Evolutionary conservation across 2,329 filamentous ascomycete genomes (phyloP), one percentile per base, ranked within the genome.

Genomic region (Aschersonia sp.): DNA sequence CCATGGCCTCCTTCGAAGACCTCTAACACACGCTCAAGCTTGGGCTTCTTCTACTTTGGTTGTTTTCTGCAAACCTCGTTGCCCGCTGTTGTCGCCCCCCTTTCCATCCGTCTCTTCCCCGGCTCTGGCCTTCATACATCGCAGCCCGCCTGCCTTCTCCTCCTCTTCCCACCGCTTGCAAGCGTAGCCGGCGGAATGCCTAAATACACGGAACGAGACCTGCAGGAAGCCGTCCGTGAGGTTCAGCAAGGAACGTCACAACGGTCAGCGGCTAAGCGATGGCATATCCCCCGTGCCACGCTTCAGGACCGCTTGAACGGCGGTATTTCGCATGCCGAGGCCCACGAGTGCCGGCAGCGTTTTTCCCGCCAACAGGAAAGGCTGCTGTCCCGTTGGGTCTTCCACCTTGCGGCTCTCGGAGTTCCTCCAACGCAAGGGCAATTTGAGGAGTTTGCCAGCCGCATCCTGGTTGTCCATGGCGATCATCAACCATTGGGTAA

Each of bases 171-270:
- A 32, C 41, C 46, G 46, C 32, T 37, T 9, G 35, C 49, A 22
- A 22, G 22, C 22, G 22, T 22, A 22, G 22, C 22, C 22, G 22
- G 22, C 47, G 41, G 44, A 45, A 51, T 51, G 49, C 45, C 49
- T 32, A 51, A 49, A 32, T 51, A 51, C 47, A 51, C 47, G 9
- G 49, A 51, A 44, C 49, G 45, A 31, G 49, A 51, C 43, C 44
- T 51, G 41, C 49, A 49, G 45, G 47, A 51, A 47, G 49, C 49
- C 43, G 49, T 51, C 35, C 49, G 49, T 46, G 49, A 51, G 43
- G 49, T 51, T 39, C 49, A 51, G 22, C 49, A 49, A 45, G 49
- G 49, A 14, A 49, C 49, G 32, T 51, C 49, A 32, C 49, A 51
- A 32, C 49, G 49, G 32, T 49, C 45, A 31, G 49, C 49, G 42